phyloP scores from a whole-genome alignment of 2,329 filamentous ascomycete genomes.

The Sporothrix phasma region DNA sequence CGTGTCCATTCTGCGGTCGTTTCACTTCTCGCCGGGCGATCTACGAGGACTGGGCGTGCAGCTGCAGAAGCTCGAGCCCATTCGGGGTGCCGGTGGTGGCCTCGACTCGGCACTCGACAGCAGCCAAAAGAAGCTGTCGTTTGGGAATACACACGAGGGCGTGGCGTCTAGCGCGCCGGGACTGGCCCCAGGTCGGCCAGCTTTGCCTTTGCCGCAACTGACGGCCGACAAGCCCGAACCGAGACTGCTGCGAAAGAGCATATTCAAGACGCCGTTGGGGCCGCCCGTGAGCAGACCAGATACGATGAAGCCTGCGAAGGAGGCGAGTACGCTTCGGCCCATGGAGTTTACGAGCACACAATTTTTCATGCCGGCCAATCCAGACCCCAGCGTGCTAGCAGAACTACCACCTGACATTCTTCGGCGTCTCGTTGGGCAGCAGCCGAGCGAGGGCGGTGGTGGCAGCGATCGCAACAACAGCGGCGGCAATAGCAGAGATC shows the following conservation, averaged over 20 bases:
- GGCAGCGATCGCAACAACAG: neutral
- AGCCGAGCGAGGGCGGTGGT: neutral
- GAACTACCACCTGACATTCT: slow-evolving; percentile 79
- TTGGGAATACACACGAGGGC: slow-evolving; percentile 42
- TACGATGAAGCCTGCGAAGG: neutral
- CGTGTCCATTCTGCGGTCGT: slow-evolving; percentile 70
- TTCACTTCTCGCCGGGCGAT: slow-evolving; percentile 80
- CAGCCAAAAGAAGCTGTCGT: slow-evolving; percentile 71
- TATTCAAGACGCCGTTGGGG: neutral
- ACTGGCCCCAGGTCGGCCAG: neutral
- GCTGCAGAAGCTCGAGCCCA: slow-evolving; percentile 80
- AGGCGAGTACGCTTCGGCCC: slow-evolving; percentile 20
- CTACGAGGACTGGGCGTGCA: slow-evolving; percentile 87
- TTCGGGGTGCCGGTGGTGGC: slow-evolving; percentile 40
- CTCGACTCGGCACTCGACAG: slow-evolving; percentile 41
- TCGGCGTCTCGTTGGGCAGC: slow-evolving; percentile 58
- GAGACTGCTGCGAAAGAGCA: neutral
- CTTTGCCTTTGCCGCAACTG: neutral
- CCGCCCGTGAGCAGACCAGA: neutral
- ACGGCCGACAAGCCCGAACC: neutral
- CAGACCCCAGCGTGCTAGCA: slow-evolving; percentile 70
- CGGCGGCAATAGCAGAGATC: slow-evolving; percentile 18
- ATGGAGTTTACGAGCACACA: slow-evolving; percentile 58
- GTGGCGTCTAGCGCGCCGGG: neutral
- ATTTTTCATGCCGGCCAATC: slow-evolving; percentile 77